phyloP scores from a whole-genome alignment of 495 filamentous ascomycete species.

The Gamarada debralockiae region DNA sequence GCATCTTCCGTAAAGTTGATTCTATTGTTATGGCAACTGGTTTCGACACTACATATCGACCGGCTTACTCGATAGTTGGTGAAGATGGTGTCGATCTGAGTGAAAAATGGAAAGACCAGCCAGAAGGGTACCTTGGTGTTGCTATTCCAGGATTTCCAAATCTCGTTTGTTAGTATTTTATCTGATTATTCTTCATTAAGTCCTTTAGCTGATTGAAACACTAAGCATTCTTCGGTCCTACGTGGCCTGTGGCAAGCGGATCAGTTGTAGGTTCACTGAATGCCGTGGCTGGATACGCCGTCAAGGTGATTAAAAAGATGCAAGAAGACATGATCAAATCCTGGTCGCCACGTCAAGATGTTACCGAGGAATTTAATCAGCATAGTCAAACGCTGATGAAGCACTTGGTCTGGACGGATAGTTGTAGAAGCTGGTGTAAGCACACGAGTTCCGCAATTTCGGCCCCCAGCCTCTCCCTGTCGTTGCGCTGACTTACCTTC shows the following conservation, averaged over 20 bases:
- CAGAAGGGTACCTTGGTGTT: slow-evolving; percentile 46
- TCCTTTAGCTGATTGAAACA: background rate
- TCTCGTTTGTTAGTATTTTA: slow-evolving; percentile 28
- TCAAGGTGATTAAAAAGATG: background rate
- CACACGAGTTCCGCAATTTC: too few relatives aligned
- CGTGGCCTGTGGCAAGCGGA: background rate
- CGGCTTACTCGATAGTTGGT: slow-evolving; percentile 43
- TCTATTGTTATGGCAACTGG: slow-evolving; percentile 51
- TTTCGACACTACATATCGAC: slow-evolving; percentile 42
- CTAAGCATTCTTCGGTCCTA: slow-evolving; percentile 1
- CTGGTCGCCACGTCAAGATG: slow-evolving; percentile 35
- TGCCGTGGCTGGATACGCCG: background rate
- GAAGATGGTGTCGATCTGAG: slow-evolving; percentile 26
- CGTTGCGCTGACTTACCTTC: slow-evolving; percentile 39
- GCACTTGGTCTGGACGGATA: slow-evolving; percentile 44
- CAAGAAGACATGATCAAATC: slow-evolving; percentile 43
- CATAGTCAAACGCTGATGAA: slow-evolving; percentile 41
- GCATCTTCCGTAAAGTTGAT: slow-evolving; percentile 33
- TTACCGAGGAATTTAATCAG: slow-evolving; percentile 36
- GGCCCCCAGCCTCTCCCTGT: too few relatives aligned
- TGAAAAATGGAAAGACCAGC: slow-evolving; percentile 34
- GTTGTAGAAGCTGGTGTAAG: slow-evolving; percentile 29
- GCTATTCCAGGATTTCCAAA: slow-evolving; percentile 51
- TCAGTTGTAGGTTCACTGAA: slow-evolving; percentile 45
- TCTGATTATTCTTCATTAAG: slow-evolving; percentile 6